phyloP scores from a whole-genome alignment of 2,329 filamentous ascomycete species.

The Penicillium hesseltinei region DNA sequence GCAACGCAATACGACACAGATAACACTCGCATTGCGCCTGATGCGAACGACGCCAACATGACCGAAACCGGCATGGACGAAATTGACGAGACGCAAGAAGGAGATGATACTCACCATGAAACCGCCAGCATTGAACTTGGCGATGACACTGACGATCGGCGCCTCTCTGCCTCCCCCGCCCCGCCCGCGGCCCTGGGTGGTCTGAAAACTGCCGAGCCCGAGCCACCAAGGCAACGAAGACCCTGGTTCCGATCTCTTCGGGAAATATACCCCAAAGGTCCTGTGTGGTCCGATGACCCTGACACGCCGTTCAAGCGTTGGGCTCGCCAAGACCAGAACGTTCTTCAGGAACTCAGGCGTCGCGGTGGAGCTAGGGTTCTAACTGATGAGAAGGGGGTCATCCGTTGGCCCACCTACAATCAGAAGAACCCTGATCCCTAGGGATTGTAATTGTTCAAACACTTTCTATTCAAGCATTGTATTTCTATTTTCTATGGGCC shows the following conservation, averaged over 20 bases:
- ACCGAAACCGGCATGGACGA: conserved; percentile 1
- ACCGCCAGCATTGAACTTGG: conserved; percentile 41
- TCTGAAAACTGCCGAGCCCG: conserved; percentile 7
- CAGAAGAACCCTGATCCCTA: background rate
- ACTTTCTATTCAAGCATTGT: background rate
- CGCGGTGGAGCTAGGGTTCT: conserved; percentile 29
- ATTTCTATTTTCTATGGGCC: background rate
- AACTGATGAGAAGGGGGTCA: conserved; percentile 35
- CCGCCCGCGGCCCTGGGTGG: background rate
- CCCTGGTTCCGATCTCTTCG: conserved; percentile 35
- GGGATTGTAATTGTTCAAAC: background rate
- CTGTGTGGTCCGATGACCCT: conserved; percentile 33
- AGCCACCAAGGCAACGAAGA: conserved; percentile 4
- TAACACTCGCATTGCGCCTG: background rate
- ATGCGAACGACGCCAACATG: background rate
- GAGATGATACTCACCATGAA: conserved; percentile 27
- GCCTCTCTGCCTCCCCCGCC: background rate
- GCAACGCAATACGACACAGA: background rate
- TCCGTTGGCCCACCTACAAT: conserved; percentile 21
- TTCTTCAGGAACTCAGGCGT: conserved; percentile 29
- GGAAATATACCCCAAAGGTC: conserved; percentile 20
- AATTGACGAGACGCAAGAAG: conserved; percentile 13
- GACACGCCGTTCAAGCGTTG: conserved; percentile 43
- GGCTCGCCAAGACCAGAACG: conserved; percentile 34
- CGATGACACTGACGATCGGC: conserved; percentile 21